Base-by-base conservation (phyloP, 75 land plant genomes). In the Pinus tabuliformis region DNA sequence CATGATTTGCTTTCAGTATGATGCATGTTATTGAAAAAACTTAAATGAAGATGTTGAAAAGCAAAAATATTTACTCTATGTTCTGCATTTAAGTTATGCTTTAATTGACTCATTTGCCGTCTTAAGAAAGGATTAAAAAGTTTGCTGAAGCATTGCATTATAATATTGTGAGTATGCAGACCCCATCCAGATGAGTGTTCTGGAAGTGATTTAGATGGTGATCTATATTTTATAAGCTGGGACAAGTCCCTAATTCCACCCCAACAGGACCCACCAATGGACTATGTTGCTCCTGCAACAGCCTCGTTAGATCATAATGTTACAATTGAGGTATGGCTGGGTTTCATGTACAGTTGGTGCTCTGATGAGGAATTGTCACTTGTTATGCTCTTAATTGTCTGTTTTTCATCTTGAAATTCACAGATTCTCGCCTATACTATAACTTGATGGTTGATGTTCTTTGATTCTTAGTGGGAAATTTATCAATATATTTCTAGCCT, bases 111-210 rank as follows among this genome's bases (percentile, higher is more conserved):
- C 13, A 68, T 68, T 68, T 68, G 8, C 3, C 22, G 20, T 16
- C 71, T 39, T 18, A 8, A 17, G 5, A 68, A n/a, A 8, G n/a
- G 22, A 42, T 8, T n/a, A 68, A 9, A 68, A 68, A 37, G n/a
- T 17, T 68, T 39, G 8, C 14, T 39, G 13, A 68, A 42, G 24
- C 49, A 6, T 68, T 42, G 49, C 71, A n/a, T 68, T n/a, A 39
- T 42, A 20, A 68, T n/a, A 39, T 20, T 68, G 39, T 39, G 71
- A 42, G 49, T n/a, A 42, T 68, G 71, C 70, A 97, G 99, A 76
- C 99, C 99, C 9, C 99, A 97, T 80, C 95, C 99, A 58, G 89
- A 89, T 80, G 99, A 97, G 73, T 97, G 99, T 77, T 97, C 99
- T 2, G 99, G 99, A 7, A 95, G 99, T 83, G 99, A 97, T 77